Conservation (phyloP, 2,329 filamentous ascomycete genomes). For the Polytolypa hystricis region DNA sequence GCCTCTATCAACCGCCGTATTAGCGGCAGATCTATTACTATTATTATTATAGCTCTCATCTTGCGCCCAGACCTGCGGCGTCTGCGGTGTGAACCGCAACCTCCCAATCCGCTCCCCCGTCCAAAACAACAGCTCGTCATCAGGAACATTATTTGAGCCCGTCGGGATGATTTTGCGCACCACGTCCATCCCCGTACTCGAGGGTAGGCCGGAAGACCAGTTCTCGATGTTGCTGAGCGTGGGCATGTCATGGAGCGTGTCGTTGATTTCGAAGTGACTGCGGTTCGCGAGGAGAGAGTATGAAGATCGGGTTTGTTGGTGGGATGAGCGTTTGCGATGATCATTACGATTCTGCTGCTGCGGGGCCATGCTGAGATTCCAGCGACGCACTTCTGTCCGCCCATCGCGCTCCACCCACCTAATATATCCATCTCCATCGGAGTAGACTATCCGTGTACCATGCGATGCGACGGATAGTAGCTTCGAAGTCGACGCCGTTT, state of each 20-base stretch:
- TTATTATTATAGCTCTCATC: slow-evolving; percentile 21
- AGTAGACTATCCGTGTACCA: slow-evolving; percentile 69
- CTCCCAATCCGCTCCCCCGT: slow-evolving; percentile 76
- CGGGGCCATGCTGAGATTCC: slow-evolving; percentile 42
- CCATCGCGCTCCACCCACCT: slow-evolving; percentile 90
- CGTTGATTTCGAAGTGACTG: background rate
- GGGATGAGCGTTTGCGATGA: too few species aligned
- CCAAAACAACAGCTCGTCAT: slow-evolving; percentile 69
- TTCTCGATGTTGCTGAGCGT: slow-evolving; percentile 31
- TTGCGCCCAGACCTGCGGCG: slow-evolving; percentile 18
- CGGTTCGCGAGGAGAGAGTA: background rate
- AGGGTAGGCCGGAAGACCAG: slow-evolving; percentile 44
- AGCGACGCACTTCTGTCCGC: slow-evolving; percentile 41
- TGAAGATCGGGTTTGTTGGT: background rate
- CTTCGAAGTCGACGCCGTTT: slow-evolving; percentile 70
- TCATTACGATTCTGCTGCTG: slow-evolving; percentile 7
- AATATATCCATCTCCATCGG: slow-evolving; percentile 71
- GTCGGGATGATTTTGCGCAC: slow-evolving; percentile 69
- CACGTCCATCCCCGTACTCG: slow-evolving; percentile 53
- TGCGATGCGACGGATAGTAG: slow-evolving; percentile 72
- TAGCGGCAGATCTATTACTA: slow-evolving; percentile 15
- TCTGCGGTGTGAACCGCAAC: slow-evolving; percentile 47
- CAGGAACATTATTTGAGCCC: slow-evolving; percentile 23
- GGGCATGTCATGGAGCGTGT: too few species aligned
- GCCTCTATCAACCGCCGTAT: slow-evolving; percentile 43